Conservation (phyloP, 192 early-diverging fungal genomes). For the Umbelopsis sp. region DNA sequence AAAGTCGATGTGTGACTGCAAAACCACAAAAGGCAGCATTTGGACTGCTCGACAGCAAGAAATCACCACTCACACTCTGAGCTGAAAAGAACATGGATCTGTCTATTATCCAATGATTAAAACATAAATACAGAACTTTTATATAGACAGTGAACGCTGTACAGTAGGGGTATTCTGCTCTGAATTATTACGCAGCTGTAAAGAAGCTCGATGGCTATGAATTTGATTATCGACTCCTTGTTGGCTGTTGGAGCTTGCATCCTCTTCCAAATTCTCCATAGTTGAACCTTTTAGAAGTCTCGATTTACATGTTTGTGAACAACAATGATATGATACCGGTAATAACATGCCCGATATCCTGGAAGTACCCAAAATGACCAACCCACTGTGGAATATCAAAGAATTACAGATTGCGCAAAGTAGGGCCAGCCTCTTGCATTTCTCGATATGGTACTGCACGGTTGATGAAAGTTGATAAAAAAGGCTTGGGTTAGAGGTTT, state of each 20-base stretch:
- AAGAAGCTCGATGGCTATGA: slow-evolving; percentile 13
- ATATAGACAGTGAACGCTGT: not conserved
- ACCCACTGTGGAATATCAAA: slow-evolving; percentile 2
- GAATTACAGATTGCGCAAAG: slow-evolving; percentile 6
- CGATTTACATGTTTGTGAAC: slow-evolving; percentile 6
- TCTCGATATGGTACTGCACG: not conserved
- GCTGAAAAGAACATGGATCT: too few species aligned
- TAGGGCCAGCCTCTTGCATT: slow-evolving; percentile 14
- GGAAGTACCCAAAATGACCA: not conserved
- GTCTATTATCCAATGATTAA: too few species aligned
- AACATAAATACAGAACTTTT: not conserved
- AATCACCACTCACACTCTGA: too few species aligned
- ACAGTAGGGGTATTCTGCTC: slow-evolving; percentile 8
- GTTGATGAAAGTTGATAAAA: slow-evolving; percentile 9
- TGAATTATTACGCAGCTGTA: not conserved
- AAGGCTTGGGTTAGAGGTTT: not conserved
- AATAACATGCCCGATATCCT: not conserved
- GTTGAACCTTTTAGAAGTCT: not conserved
- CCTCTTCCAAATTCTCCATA: not conserved
- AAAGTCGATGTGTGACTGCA: slow-evolving; percentile 5
- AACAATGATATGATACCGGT: slow-evolving; percentile 4
- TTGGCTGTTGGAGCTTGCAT: not conserved
- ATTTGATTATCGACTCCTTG: not conserved
- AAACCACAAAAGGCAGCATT: too few species aligned
- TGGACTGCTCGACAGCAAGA: too few species aligned